Conservation (phyloP, 306 rosid species). For the Rosa lucieae region DNA sequence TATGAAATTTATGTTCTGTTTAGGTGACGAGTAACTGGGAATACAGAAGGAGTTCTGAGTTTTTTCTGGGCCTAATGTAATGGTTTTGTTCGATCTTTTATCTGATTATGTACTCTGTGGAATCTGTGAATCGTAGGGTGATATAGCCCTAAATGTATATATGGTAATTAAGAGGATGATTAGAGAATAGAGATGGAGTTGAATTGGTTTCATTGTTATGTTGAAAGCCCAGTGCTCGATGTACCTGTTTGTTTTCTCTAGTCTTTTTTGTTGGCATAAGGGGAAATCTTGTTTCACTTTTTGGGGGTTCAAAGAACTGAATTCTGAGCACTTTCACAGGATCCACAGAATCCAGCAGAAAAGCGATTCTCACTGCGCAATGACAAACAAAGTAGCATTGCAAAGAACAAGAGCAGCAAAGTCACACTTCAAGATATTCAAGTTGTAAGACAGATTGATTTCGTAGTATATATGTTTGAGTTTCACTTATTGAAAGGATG, state of each 20-base stretch:
- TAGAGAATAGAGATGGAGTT: too few species aligned
- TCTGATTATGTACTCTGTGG: not conserved
- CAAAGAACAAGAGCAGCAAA: slow-evolving; percentile 9
- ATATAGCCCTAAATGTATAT: not conserved
- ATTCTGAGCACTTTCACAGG: slow-evolving; percentile 5
- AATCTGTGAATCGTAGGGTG: not conserved
- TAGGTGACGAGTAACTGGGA: not conserved
- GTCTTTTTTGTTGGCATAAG: not conserved
- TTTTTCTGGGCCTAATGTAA: not conserved
- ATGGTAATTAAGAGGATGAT: too few species aligned
- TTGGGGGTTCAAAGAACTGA: not conserved
- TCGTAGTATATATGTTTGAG: not conserved
- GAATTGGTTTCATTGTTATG: not conserved
- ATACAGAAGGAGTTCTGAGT: not conserved
- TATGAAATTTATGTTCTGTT: not conserved
- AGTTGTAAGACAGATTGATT: slow-evolving; percentile 1
- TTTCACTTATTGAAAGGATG: not conserved
- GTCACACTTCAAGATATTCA: slow-evolving; percentile 20
- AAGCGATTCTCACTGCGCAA: not conserved
- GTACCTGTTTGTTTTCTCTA: not conserved
- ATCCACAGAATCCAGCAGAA: not conserved
- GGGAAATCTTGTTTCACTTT: not conserved
- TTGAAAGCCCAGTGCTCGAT: not conserved
- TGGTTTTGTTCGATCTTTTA: not conserved
- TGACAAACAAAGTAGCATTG: not conserved